Percentiles rank a stretch among this genome's conserved stretches.
These are phyloP conservation scores for Naumovozyma dairenensis DNA, from an alignment of 805 yeast species.

Conservation along the genomic window DNA sequence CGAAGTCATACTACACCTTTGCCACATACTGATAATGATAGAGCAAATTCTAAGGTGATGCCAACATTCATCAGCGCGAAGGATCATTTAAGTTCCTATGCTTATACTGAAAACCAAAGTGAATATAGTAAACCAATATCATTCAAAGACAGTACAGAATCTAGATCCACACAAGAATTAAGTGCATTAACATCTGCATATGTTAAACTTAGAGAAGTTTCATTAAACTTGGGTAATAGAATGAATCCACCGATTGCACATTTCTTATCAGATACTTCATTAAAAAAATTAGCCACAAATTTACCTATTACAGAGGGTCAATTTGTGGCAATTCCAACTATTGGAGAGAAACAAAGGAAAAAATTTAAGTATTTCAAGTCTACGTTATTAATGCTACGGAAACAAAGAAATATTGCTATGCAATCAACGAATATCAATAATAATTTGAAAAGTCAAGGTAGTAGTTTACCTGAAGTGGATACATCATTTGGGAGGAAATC, in stretches of 20 bases:
- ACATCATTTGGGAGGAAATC: constrained; percentile 10
- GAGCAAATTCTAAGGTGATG: constrained; percentile 1
- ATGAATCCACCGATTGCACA: constrained; percentile 18
- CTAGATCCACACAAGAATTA: constrained; percentile 18
- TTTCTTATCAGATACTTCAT: constrained; percentile 18
- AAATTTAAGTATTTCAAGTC: constrained; percentile 19
- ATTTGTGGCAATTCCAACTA: constrained; percentile 14
- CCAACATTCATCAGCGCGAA: constrained; percentile 9
- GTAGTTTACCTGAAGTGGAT: constrained; percentile 10
- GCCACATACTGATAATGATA: background rate
- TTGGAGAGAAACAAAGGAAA: constrained; percentile 12
- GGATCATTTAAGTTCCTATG: constrained; percentile 8
- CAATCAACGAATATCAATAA: constrained; percentile 1
- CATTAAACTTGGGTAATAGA: constrained; percentile 13
- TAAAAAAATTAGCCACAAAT: constrained; percentile 18
- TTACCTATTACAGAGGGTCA: constrained; percentile 21
- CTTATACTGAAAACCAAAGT: constrained; percentile 3
- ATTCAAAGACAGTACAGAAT: constrained; percentile 6
- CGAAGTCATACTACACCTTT: background rate
- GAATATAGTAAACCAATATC: constrained; percentile 7
- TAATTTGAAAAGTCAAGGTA: constrained; percentile 9
- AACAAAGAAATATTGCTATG: constrained; percentile 8
- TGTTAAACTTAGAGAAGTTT: constrained; percentile 17
- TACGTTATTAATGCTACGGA: constrained; percentile 16
- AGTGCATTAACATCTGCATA: constrained; percentile 17